A percentile compares a stretch with the other conserved stretches of the same genome.
phyloP scores from a whole-genome alignment of 78 protist species.

The Fonticula alba region DNA sequence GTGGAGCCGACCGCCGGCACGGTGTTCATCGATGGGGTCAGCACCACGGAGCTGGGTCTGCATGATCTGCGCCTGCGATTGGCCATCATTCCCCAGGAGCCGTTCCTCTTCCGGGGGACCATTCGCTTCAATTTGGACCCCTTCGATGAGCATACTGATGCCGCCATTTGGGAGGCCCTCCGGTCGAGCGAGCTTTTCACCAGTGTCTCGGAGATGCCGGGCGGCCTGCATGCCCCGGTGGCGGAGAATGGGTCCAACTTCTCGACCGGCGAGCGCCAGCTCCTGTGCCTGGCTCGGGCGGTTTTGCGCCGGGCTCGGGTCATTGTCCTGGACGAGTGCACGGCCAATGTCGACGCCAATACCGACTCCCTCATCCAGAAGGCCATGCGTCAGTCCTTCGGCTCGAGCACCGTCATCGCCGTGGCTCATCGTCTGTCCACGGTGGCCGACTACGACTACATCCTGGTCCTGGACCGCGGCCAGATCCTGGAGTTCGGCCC shows the following conservation, averaged over 20 bases:
- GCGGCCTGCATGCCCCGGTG: not conserved
- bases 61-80: conserved; percentile 32
- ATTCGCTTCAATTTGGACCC: conserved; percentile 73
- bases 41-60: conserved; percentile 20
- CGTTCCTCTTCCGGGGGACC: conserved; percentile 53
- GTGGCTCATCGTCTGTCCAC: conserved; percentile 38
- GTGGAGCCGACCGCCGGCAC: conserved; percentile 37
- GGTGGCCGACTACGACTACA: conserved; percentile 17
- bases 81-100: conserved; percentile 72
- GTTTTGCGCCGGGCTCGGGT: conserved; percentile 18
- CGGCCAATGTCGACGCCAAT: conserved; percentile 55
- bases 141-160: conserved; percentile 31
- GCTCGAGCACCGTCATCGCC: conserved; percentile 39
- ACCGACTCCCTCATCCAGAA: conserved; percentile 21
- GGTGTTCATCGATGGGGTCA: conserved; percentile 45
- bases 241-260: conserved; percentile 36
- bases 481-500: not conserved
- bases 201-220: not conserved
- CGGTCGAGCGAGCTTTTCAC: conserved; percentile 1
- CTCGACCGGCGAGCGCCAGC: conserved; percentile 70
- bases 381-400: conserved; percentile 21
- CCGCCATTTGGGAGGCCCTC: conserved; percentile 31
- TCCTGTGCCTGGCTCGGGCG: conserved; percentile 73
- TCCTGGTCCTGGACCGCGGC: conserved; percentile 6
- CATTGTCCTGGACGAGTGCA: conserved; percentile 75